Evolutionary conservation across 345 rosid species (phyloP).

Genomic region (Bruguiera sexangula): DNA sequence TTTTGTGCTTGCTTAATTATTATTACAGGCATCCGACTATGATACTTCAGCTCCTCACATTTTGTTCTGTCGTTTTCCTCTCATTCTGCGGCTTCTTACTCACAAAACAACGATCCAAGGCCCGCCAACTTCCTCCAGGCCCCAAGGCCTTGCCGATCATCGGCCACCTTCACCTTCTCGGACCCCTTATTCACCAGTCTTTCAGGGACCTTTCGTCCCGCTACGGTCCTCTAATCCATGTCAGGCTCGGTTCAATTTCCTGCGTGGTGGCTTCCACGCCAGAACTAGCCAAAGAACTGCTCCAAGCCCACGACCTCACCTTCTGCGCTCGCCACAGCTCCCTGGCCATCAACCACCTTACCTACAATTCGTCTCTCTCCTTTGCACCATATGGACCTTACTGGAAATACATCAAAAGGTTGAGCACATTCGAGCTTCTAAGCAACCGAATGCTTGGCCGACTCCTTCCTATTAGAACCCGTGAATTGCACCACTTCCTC

Average conservation of each 20-base stretch:
- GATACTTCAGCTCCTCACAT: too few relatives aligned
- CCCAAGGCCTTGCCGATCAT: constrained; percentile 23
- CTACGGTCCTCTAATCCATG: constrained; percentile 30
- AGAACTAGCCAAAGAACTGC: constrained; percentile 29
- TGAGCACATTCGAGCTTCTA: constrained; percentile 37
- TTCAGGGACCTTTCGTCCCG: constrained; percentile 20
- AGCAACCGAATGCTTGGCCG: constrained; percentile 28
- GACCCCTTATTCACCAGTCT: constrained; percentile 33
- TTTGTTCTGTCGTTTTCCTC: too few relatives aligned
- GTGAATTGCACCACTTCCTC: constrained; percentile 22
- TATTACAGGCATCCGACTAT: too few relatives aligned
- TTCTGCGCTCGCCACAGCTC: constrained; percentile 28
- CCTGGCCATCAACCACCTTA: constrained; percentile 34
- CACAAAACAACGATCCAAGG: too few relatives aligned
- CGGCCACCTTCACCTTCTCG: not conserved
- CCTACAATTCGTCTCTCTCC: constrained; percentile 38
- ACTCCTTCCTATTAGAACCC: constrained; percentile 31
- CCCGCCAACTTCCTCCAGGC: constrained; percentile 23
- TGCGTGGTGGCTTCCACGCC: constrained; percentile 38
- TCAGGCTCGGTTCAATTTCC: constrained; percentile 31
- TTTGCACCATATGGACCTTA: constrained; percentile 36
- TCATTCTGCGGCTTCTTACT: too few relatives aligned
- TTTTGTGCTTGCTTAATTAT: too few relatives aligned
- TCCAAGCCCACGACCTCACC: constrained; percentile 30
- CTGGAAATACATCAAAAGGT: constrained; percentile 44